A percentile compares a stretch with the other conserved stretches of the same genome.
These are phyloP conservation scores for Talaromyces pinophilus DNA, from an alignment of 2,329 filamentous ascomycete genomes.

Conservation along the genomic window DNA sequence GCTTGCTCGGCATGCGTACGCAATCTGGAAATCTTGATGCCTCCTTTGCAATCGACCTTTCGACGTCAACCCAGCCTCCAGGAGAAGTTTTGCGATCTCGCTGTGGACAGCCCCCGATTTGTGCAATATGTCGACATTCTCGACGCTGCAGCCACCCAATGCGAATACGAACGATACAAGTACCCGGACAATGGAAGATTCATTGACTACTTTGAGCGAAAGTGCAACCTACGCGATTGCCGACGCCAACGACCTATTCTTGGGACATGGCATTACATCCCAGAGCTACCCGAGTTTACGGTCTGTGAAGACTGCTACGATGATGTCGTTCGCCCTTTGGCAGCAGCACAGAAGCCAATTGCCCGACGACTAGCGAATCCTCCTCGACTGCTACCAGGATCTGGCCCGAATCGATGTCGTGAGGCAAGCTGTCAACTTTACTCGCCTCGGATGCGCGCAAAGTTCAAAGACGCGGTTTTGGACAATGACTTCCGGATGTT, in stretches of 20 bases:
- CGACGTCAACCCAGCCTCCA: conserved; percentile 47
- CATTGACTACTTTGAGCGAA: conserved; percentile 62
- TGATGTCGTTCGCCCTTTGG: conserved; percentile 71
- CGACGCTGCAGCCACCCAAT: conserved; percentile 53
- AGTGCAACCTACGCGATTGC: conserved; percentile 64
- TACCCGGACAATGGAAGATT: conserved; percentile 61
- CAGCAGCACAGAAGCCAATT: conserved; percentile 57
- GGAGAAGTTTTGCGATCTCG: conserved; percentile 67
- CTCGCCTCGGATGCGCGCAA: conserved; percentile 72
- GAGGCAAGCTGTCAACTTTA: conserved; percentile 73
- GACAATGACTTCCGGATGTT: conserved; percentile 68
- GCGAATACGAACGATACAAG: conserved; percentile 34
- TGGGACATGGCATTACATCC: conserved; percentile 78
- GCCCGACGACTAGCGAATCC: conserved; percentile 66
- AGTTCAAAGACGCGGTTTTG: conserved; percentile 68
- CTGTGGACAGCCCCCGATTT: conserved; percentile 61
- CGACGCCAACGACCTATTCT: conserved; percentile 61
- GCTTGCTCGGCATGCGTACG: conserved; percentile 74
- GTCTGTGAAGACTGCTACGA: conserved; percentile 87
- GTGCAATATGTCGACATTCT: conserved; percentile 59
- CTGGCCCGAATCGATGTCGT: conserved; percentile 40
- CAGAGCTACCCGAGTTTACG: conserved; percentile 72
- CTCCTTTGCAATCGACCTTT: conserved; percentile 69
- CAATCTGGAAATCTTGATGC: conserved; percentile 71
- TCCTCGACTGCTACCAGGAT: conserved; percentile 58